Base-by-base conservation (phyloP, 2,329 filamentous ascomycete genomes). In the Verruconis gallopava region DNA sequence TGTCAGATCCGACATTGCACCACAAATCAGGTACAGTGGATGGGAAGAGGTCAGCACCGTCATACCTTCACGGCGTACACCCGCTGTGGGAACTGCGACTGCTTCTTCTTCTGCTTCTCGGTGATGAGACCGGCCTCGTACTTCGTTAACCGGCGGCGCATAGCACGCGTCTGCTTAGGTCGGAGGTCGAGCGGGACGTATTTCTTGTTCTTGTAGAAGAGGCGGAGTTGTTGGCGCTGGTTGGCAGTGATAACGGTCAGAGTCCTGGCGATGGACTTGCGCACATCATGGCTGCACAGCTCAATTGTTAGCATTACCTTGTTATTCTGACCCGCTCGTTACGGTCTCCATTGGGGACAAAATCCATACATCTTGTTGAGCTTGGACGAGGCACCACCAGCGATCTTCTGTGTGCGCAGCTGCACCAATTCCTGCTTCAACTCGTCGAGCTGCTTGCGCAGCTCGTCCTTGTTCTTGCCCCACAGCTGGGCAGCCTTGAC, bases 171-270 rank as follows among this genome's bases (percentile, higher is more conserved):
- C 75, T 91, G 80, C 84, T 96, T 96, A 65, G 86, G 71, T 70
- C 91, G 85, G 74, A 98, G 88, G 69, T 98, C 93, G 66, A 98
- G 85, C 53, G 91, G 91, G 52, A 86, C 72, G 79, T 95, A 95
- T 78, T 95, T 96, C 85, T 96, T 96, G 81, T 82, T 83, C 79
- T 94, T 93, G 81, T 98, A 98, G 83, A 96, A 96, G 56, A 96
- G 77, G 60, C 88, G 86, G 61, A 98, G 85, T 74, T 96, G 88
- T 55, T 85, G 76, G 68, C 93, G 83, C 77, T 98, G 91, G 79
- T 93, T 96, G 71, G 86, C 82, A 79, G 96, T 98, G 81, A 98
- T 94, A 74, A 98, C 78, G 69, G 91, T 98, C 61, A 98, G 81
- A 71, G 95, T 85, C 65, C 89, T 88, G 64, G 91, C 93, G 71